Conservation (phyloP, 306 rosid genomes). For the Oemleria cerasiformis region DNA sequence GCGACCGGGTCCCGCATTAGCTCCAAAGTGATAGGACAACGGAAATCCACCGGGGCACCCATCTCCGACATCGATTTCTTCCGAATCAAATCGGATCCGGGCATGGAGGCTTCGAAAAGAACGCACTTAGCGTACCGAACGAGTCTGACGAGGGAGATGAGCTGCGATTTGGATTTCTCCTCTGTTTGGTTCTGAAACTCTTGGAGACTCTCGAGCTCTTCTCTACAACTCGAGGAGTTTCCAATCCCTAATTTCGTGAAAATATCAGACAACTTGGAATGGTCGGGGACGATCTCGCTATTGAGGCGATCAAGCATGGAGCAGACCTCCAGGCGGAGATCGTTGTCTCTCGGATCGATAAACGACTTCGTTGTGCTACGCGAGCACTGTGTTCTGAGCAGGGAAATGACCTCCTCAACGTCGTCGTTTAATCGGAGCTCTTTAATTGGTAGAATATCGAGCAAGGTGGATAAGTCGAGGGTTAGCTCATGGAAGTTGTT, state of each 20-base stretch:
- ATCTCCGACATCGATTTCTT: slow-evolving; percentile 40
- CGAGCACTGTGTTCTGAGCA: slow-evolving; percentile 57
- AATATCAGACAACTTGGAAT: slow-evolving; percentile 34
- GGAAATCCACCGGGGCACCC: slow-evolving; percentile 55
- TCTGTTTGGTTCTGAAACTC: slow-evolving; percentile 60
- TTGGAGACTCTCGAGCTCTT: slow-evolving; percentile 69
- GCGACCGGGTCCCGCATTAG: slow-evolving; percentile 83
- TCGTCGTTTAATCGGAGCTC: slow-evolving; percentile 60
- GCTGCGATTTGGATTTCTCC: slow-evolving; percentile 60
- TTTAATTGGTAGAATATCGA: slow-evolving; percentile 64
- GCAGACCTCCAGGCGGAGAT: slow-evolving; percentile 45
- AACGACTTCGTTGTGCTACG: slow-evolving; percentile 29
- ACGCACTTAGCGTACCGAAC: slow-evolving; percentile 84
- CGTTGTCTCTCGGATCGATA: slow-evolving; percentile 35
- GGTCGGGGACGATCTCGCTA: slow-evolving; percentile 66
- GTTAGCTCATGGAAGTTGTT: slow-evolving; percentile 60
- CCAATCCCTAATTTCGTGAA: slow-evolving; percentile 49
- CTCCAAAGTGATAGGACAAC: slow-evolving; percentile 80
- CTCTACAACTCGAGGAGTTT: slow-evolving; percentile 62
- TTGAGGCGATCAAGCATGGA: slow-evolving; percentile 56
- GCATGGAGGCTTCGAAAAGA: slow-evolving; percentile 68
- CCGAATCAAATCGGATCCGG: slow-evolving; percentile 3
- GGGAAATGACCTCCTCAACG: slow-evolving; percentile 51
- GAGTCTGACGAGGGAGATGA: slow-evolving; percentile 64
- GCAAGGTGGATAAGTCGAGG: slow-evolving; percentile 58